Conservation (phyloP, 371 early-diverging fungal species). For the Funneliformis caledonium region DNA sequence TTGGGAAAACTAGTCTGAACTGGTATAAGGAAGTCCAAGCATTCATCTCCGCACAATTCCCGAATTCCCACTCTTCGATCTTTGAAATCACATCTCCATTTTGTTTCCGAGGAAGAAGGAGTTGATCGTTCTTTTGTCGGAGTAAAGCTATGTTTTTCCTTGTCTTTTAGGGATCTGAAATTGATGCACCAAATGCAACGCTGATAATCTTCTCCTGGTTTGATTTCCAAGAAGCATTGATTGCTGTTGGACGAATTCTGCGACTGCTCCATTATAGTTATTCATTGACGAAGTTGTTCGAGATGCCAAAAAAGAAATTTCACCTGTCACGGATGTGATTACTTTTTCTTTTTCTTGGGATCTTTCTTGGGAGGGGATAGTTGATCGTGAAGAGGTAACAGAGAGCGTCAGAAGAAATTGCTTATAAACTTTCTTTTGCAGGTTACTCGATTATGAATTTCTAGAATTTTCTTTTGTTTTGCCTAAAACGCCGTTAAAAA, state of each 20-base stretch:
- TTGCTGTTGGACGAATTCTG: background rate
- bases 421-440: background rate
- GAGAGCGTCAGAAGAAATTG: background rate
- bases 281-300: background rate
- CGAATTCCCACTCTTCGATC: background rate
- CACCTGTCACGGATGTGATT: background rate
- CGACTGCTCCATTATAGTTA: background rate
- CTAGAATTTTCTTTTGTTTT: too few species aligned
- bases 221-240: background rate
- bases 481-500: too few species aligned
- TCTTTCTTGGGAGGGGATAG: background rate
- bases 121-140: background rate
- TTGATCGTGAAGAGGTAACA: background rate
- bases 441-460: too few species aligned
- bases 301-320: background rate
- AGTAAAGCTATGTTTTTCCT: background rate
- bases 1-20: too few species aligned
- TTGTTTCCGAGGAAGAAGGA: slow-evolving; percentile 6
- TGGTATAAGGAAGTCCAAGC: background rate
- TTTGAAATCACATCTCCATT: slow-evolving; percentile 6
- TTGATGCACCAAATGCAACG: background rate
- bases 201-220: background rate
- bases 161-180: background rate
- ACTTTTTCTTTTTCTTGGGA: background rate
- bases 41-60: background rate